Conservation (phyloP, 768 basidiomycete species). For the Lyophyllum semitale region DNA sequence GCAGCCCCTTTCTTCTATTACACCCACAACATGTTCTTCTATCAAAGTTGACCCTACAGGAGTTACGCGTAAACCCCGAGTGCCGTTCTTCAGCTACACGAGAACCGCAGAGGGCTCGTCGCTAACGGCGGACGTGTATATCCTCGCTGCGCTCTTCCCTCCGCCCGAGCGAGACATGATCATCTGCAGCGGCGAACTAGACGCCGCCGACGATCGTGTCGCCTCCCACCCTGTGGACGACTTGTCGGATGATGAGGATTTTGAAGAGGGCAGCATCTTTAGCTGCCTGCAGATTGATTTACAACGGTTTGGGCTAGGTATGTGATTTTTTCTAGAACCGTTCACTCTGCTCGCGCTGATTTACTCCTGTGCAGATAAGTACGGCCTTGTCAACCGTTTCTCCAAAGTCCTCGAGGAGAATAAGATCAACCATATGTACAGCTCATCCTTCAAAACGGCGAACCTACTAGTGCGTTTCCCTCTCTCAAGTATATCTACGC, state of each 20-base stretch:
- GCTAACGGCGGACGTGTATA: constrained; percentile 67
- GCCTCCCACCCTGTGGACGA: constrained; percentile 35
- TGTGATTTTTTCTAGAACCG: constrained; percentile 19
- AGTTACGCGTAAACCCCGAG: constrained; percentile 19
- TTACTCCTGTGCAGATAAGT: constrained; percentile 54
- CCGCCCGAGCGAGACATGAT: constrained; percentile 73
- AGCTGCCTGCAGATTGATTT: constrained; percentile 80
- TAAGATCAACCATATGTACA: constrained; percentile 83
- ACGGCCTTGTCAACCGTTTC: constrained; percentile 77
- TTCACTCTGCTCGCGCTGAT: constrained; percentile 3
- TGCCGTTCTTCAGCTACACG: constrained; percentile 83
- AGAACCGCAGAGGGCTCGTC: constrained; percentile 77
- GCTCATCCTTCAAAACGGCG: constrained; percentile 81
- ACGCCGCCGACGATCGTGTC: constrained; percentile 49
- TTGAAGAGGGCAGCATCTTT: constrained; percentile 41
- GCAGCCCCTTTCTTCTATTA: constrained; percentile 32
- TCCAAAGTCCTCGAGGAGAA: constrained; percentile 72
- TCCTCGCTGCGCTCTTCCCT: constrained; percentile 72
- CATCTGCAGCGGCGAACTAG: constrained; percentile 71
- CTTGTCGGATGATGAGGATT: constrained; percentile 29
- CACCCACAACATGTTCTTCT: constrained; percentile 14
- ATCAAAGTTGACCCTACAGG: constrained; percentile 3
- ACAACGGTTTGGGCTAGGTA: constrained; percentile 69
- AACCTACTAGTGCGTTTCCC: constrained; percentile 62
- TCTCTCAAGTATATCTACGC: neutral